Base-by-base conservation (phyloP, 257 asterid genomes). In the Solanum paucissectum region DNA sequence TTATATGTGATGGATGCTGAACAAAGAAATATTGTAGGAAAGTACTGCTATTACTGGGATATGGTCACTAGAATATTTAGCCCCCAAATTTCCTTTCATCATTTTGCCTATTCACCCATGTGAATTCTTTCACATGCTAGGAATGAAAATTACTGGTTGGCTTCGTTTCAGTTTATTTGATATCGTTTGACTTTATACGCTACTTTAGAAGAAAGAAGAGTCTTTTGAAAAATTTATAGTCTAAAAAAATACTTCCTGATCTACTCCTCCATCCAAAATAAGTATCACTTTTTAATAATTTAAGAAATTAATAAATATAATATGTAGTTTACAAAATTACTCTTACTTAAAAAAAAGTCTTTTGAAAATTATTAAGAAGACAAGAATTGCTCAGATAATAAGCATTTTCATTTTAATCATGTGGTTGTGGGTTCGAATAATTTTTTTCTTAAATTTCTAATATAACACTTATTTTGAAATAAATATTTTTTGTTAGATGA, bases 171-270 rank as follows among this genome's bases (percentile, higher is more conserved):
- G 0, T n/a, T 62, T 62, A 62, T 62, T 2, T 64, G 32, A 64
- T 3, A 64, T 0, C 2, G 5, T 60, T 55, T 55, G 0, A 55
- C n/a, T 18, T 18, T 6, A 16, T 52, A 46, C 0, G 4, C 1
- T 46, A 46, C 12, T 46, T 46, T 12, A 46, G 18, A 46, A 46
- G 4, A 12, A 36, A 4, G 4, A 46, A 6, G 1, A 52, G 4
- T 7, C 10, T 52, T 6, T 52, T 52, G 62, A 52, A 52, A 52
- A 52, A 52, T 5, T 52, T 2, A 0, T 16, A 52, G 4, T 52
- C n/a, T 18, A 52, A 6, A 16, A 16, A 6, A 18, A 18, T 52
- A 52, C 9, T 52, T 52, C 0, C 9, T 52, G 9, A 2, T 3
- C 3, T 49, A 49, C 6, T 49, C 16, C 3, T 49, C 9, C 8